Percentiles rank a stretch among this genome's conserved stretches.
Conservation (phyloP, 352 stramenopile genomes). For the Phytophthora melonis region DNA sequence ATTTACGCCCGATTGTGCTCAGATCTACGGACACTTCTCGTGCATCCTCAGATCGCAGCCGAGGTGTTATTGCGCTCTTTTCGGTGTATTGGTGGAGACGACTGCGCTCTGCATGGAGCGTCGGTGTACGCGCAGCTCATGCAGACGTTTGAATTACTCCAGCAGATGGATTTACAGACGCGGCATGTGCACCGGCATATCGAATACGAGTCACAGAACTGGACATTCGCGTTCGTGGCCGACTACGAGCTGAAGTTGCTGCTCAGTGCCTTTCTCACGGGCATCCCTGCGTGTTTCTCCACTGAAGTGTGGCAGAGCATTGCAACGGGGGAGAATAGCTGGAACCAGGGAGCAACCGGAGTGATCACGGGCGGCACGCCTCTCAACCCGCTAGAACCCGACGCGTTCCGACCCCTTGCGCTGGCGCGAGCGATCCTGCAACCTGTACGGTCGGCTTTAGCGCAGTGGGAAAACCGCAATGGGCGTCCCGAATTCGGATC, state of each 20-base stretch:
- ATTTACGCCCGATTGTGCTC: slow-evolving; percentile 85
- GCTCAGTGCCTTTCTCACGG: slow-evolving; percentile 68
- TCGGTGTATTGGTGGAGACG: slow-evolving; percentile 33
- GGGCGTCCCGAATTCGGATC: slow-evolving; percentile 43
- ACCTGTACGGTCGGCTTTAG: slow-evolving; percentile 44
- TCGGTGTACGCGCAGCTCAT: slow-evolving; percentile 73
- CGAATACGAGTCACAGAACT: slow-evolving; percentile 87
- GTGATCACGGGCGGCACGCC: slow-evolving; percentile 29
- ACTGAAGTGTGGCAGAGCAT: slow-evolving; percentile 42
- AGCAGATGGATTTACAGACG: slow-evolving; percentile 86
- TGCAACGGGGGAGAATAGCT: slow-evolving; percentile 22
- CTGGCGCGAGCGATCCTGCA: slow-evolving; percentile 59
- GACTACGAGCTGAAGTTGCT: slow-evolving; percentile 88
- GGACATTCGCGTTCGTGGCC: slow-evolving; percentile 85
- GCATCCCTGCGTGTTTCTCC: slow-evolving; percentile 66
- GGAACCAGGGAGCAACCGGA: slow-evolving; percentile 30
- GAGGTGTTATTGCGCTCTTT: slow-evolving; percentile 75
- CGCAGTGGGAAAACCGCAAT: slow-evolving; percentile 48
- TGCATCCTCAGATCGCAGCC: slow-evolving; percentile 69
- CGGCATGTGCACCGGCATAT: slow-evolving; percentile 76
- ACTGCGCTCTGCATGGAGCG: slow-evolving; percentile 36
- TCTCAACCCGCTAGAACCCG: slow-evolving; percentile 41
- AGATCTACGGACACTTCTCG: slow-evolving; percentile 78
- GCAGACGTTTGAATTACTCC: slow-evolving; percentile 66
- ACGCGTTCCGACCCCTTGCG: slow-evolving; percentile 42